phyloP scores from a whole-genome alignment of 192 early-diverging fungal species.

The Rhizoclosmatium globosum region DNA sequence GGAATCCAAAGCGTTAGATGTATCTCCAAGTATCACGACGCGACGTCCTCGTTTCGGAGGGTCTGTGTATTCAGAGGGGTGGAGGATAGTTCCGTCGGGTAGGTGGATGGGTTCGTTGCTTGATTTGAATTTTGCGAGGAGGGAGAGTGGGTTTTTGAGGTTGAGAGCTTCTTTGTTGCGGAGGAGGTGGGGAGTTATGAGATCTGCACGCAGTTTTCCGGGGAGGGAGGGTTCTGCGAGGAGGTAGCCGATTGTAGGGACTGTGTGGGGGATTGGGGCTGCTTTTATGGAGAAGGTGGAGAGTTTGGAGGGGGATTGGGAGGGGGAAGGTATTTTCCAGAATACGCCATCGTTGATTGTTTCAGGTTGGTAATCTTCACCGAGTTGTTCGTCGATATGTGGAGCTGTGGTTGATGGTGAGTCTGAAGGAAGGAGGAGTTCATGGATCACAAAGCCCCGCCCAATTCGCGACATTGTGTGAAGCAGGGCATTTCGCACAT shows the following conservation, averaged over 20 bases:
- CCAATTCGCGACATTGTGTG: slow-evolving; percentile 49
- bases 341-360: slow-evolving; percentile 11
- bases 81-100: slow-evolving; percentile 54
- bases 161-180: slow-evolving; percentile 49
- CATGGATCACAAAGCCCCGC: slow-evolving; percentile 49
- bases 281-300: slow-evolving; percentile 28
- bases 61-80: slow-evolving; percentile 39
- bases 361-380: slow-evolving; percentile 12
- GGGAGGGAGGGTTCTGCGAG: slow-evolving; percentile 47
- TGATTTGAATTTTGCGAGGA: slow-evolving; percentile 56
- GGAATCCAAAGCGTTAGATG: slow-evolving; percentile 43
- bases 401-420: neutral
- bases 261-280: slow-evolving; percentile 56
- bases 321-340: slow-evolving; percentile 12
- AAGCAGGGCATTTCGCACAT: slow-evolving; percentile 49
- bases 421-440: slow-evolving; percentile 41
- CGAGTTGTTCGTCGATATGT: slow-evolving; percentile 29
- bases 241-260: slow-evolving; percentile 62
- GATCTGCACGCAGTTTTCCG: slow-evolving; percentile 52
- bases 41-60: slow-evolving; percentile 50
- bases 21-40: slow-evolving; percentile 66
- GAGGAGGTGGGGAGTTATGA: slow-evolving; percentile 47
- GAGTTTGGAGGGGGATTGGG: slow-evolving; percentile 4
- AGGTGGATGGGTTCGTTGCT: slow-evolving; percentile 43
- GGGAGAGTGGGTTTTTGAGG: slow-evolving; percentile 55